Percentiles rank a stretch among this genome's conserved stretches.
phyloP scores from a whole-genome alignment of 345 rosid species.

The Ceriops decandra region DNA sequence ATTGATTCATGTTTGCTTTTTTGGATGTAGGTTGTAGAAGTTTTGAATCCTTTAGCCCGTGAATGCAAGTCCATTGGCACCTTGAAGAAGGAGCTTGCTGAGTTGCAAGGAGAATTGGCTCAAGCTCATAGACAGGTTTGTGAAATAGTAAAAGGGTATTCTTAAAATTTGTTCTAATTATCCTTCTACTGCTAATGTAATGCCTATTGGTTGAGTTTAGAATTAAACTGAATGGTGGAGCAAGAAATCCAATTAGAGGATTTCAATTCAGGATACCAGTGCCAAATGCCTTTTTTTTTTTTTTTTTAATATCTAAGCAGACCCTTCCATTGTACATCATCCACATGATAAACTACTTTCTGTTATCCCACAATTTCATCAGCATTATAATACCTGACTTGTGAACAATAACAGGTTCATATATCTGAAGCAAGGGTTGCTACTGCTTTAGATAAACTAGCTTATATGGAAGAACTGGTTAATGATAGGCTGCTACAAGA shows the following conservation, averaged over 20 bases:
- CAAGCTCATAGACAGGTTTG: constrained; percentile 85
- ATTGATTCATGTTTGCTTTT: neutral
- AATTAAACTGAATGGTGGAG: no score
- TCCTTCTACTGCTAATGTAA: no score
- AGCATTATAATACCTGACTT: constrained; percentile 12
- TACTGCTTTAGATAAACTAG: constrained; percentile 87
- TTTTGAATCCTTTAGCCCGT: constrained; percentile 94
- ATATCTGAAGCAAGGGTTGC: constrained; percentile 93
- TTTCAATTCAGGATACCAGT: neutral
- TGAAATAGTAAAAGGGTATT: neutral
- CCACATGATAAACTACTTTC: neutral
- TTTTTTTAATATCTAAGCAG: neutral
- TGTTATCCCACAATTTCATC: constrained; percentile 5
- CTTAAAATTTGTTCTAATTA: no score
- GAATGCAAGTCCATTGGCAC: constrained; percentile 91
- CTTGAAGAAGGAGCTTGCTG: constrained; percentile 86
- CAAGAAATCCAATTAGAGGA: no score
- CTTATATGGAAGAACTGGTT: constrained; percentile 88
- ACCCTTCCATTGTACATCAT: neutral
- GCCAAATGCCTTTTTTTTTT: neutral
- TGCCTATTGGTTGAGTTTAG: no score
- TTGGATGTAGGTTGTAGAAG: constrained; percentile 79
- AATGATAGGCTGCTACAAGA: constrained; percentile 72
- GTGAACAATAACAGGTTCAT: constrained; percentile 65
- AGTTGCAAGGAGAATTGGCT: constrained; percentile 71